Base-by-base conservation (phyloP, 768 basidiomycete species). In the Stropharia rugosoannulata region DNA sequence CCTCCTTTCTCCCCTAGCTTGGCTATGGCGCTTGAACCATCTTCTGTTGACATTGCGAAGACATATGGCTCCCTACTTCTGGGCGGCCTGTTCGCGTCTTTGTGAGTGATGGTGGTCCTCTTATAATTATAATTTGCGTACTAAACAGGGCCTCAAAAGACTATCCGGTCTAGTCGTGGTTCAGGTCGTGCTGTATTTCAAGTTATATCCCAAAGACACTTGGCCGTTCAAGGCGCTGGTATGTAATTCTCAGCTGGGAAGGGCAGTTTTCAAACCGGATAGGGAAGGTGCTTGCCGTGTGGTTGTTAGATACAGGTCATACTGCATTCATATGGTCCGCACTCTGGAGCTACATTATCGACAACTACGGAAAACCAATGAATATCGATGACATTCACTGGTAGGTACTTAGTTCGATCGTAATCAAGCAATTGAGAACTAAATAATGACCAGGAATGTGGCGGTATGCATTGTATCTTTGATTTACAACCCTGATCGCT, bases 301-400 rank as follows among this genome's bases (percentile, higher is more conserved):
- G 75, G 74, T 6, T 70, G 9, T 65, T 74, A 15, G 78, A 79
- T 52, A 66, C 66, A 6, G 58, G 62, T 1, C 78, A 79, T 55
- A 76, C 74, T 0, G 59, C 57, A 12, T 67, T 74, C 52, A 72
- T 78, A 25, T 75, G 74, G 70, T 57, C 64, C 4, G 66, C 73
- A 3, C 55, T 75, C 10, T 80, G 77, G 75, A 61, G 72, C 29
- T 76, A 75, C 55, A 54, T 76, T 5, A 74, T 77, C 25, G 50
- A 48, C 0, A 54, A 70, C 37, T 75, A 70, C 55, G 74, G 73
- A 2, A 25, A 62, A 7, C 7, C 47, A 2, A 56, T 56, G 1
- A 52, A 53, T 13, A 70, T 74, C 13, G 66, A 75, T 36, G 52
- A 55, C 8, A 75, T 79, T 36, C 68, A 73, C 19, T 73, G 72